phyloP scores from a whole-genome alignment of 257 asterid genomes.

The Solanum peruvianum region DNA sequence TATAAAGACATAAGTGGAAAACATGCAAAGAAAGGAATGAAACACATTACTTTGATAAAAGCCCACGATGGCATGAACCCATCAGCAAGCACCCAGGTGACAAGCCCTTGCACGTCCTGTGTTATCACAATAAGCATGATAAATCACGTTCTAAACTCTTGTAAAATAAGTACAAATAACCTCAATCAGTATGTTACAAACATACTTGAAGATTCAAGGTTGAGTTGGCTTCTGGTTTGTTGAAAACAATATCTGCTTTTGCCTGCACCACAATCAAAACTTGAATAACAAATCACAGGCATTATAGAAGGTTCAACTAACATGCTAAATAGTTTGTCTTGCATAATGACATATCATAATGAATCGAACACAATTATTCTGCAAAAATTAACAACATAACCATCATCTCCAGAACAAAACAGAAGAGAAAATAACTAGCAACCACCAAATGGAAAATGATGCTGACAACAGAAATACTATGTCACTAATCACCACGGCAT shows the following conservation, averaged over 20 bases:
- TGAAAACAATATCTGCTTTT: slow-evolving; percentile 58
- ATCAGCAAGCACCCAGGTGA: slow-evolving; percentile 92
- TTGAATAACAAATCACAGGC: background rate
- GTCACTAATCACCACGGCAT: background rate
- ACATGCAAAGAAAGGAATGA: background rate
- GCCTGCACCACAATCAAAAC: slow-evolving; percentile 45
- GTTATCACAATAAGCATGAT: slow-evolving; percentile 6
- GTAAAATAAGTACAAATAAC: background rate
- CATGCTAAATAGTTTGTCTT: background rate
- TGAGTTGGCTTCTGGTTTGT: slow-evolving; percentile 59
- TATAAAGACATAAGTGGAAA: background rate
- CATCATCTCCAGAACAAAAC: background rate
- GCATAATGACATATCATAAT: background rate
- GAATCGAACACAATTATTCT: background rate
- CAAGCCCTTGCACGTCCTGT: slow-evolving; percentile 92
- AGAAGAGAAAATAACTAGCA: background rate
- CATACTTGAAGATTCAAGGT: slow-evolving; percentile 66
- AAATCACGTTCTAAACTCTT: background rate
- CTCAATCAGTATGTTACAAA: background rate
- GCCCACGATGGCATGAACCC: slow-evolving; percentile 97
- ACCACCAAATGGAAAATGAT: background rate
- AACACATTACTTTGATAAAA: slow-evolving; percentile 64
- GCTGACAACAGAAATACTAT: background rate
- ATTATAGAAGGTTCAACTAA: background rate
- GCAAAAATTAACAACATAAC: background rate